A percentile compares a stretch with the other conserved stretches of the same genome.
Evolutionary conservation across 2,329 filamentous ascomycete species (phyloP).

Genomic region (Fusarium chuoi): DNA sequence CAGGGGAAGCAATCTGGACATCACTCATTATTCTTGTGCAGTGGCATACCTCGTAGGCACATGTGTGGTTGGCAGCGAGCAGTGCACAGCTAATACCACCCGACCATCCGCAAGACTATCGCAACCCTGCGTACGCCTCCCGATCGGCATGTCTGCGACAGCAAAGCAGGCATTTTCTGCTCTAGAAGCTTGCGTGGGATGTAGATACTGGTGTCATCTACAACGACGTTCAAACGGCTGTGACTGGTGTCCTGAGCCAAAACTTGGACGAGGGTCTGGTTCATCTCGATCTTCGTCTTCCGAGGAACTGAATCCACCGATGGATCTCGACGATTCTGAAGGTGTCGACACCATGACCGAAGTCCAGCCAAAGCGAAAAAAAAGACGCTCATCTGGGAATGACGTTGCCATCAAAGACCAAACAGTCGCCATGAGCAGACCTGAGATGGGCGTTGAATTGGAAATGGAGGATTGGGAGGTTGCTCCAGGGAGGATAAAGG

Average conservation of each 20-base stretch:
- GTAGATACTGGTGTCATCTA: slow-evolving; percentile 44
- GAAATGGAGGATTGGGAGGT: slow-evolving; percentile 59
- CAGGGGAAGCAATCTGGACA: slow-evolving; percentile 26
- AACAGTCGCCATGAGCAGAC: not conserved
- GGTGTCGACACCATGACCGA: not conserved
- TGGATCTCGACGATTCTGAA: slow-evolving; percentile 19
- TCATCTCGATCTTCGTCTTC: slow-evolving; percentile 8
- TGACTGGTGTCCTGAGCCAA: slow-evolving; percentile 31
- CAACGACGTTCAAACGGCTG: slow-evolving; percentile 43
- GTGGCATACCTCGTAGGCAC: slow-evolving; percentile 48
- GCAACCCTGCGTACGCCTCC: slow-evolving; percentile 43
- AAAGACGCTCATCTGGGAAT: not conserved
- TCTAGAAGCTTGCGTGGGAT: slow-evolving; percentile 45
- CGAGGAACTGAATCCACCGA: not conserved
- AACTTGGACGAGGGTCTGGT: not conserved
- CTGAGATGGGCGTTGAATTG: slow-evolving; percentile 27
- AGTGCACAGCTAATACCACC: slow-evolving; percentile 28
- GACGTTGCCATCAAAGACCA: not conserved
- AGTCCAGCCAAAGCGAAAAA: not conserved
- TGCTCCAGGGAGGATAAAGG: slow-evolving; percentile 54
- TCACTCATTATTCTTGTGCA: slow-evolving; percentile 43
- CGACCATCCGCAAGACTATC: slow-evolving; percentile 39
- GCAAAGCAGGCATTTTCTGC: slow-evolving; percentile 37
- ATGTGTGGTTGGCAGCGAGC: slow-evolving; percentile 32
- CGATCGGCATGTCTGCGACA: slow-evolving; percentile 23